Percentiles rank a stretch among this genome's conserved stretches.
Evolutionary conservation across 2,329 filamentous ascomycete genomes (phyloP).

Genomic region (Xylaria arbuscula): DNA sequence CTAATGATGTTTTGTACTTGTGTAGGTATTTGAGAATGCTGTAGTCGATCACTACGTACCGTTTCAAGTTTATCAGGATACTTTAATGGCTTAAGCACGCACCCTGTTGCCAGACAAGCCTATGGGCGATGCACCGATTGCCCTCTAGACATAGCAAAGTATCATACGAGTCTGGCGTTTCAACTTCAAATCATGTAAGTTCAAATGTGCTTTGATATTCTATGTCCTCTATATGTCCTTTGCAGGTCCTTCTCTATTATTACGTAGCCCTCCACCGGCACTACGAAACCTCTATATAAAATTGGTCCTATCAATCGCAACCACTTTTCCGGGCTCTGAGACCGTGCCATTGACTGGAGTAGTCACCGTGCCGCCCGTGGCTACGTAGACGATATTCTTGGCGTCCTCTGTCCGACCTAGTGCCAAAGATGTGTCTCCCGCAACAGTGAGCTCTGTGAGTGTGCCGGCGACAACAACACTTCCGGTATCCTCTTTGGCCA

Average conservation of each 20-base stretch:
- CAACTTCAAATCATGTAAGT: background rate
- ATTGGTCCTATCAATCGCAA: constrained; percentile 39
- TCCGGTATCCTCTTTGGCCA: constrained; percentile 14
- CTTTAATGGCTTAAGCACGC: background rate
- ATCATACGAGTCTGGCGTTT: background rate
- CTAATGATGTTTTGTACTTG: too few relatives aligned
- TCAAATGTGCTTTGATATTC: background rate
- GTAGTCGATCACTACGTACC: background rate
- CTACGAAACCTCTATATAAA: background rate
- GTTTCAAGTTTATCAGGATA: background rate
- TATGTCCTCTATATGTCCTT: background rate
- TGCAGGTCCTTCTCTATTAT: background rate
- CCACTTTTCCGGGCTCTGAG: constrained; percentile 43
- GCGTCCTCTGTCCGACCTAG: constrained; percentile 39
- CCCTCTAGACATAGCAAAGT: background rate
- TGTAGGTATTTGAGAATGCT: too few relatives aligned
- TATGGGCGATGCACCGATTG: background rate
- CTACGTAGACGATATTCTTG: constrained; percentile 41
- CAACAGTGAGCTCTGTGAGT: constrained; percentile 30
- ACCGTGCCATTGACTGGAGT: constrained; percentile 42
- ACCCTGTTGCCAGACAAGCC: background rate
- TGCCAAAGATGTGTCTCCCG: constrained; percentile 39
- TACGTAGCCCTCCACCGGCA: background rate
- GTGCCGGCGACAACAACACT: constrained; percentile 26
- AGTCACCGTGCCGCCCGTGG: constrained; percentile 37